A percentile compares a stretch with the other conserved stretches of the same genome.
Conservation (phyloP, 2,329 filamentous ascomycete species). For the Pseudophaeomoniella oleicola region DNA sequence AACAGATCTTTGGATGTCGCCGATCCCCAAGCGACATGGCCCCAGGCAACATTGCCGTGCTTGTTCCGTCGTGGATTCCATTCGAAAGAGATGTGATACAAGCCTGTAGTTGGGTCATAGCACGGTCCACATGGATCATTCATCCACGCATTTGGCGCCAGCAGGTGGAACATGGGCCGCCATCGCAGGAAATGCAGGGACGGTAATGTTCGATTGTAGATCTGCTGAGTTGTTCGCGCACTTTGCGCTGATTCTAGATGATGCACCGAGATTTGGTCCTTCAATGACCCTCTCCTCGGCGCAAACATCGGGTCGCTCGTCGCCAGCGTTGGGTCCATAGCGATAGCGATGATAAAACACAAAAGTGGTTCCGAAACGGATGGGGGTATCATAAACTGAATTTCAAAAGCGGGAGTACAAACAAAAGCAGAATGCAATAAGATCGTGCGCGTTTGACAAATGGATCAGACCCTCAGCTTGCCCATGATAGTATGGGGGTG, state of each 20-base stretch:
- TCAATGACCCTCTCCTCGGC: background rate
- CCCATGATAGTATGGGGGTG: too few species aligned
- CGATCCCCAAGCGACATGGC: conserved; percentile 27
- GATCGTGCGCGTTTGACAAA: background rate
- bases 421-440: background rate
- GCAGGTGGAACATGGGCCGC: conserved; percentile 21
- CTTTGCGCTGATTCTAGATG: background rate
- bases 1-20: conserved; percentile 23
- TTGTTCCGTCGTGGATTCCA: conserved; percentile 27
- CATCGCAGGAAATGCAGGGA: conserved; percentile 9
- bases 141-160: conserved; percentile 24
- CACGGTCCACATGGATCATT: conserved; percentile 29
- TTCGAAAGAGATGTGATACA: conserved; percentile 28
- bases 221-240: background rate
- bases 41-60: conserved; percentile 30
- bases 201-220: conserved; percentile 5
- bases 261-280: background rate
- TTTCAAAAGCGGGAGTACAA: background rate
- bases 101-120: conserved; percentile 22
- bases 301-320: background rate
- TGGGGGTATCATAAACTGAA: too few species aligned
- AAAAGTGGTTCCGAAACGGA: background rate
- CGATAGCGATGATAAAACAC: background rate
- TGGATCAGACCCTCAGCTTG: too few species aligned
- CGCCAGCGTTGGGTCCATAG: background rate